These are phyloP conservation scores for Globisporangium viniferum DNA, from an alignment of 352 stramenopile genomes.

Conservation along the genomic window DNA sequence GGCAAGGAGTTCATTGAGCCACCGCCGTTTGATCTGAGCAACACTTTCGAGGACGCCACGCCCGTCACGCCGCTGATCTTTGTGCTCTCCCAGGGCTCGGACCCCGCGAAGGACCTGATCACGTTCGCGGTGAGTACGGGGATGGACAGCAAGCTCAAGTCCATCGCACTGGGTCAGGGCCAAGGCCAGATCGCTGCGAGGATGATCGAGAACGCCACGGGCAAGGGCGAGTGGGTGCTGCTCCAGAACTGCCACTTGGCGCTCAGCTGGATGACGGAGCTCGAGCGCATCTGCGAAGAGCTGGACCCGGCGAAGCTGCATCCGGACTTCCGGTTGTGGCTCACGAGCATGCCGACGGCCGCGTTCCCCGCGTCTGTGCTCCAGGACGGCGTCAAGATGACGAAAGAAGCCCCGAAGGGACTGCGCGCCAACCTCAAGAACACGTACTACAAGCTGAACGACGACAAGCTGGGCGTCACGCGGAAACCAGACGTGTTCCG, in stretches of 20 bases:
- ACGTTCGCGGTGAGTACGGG: slow-evolving; percentile 84
- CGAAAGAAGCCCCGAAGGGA: slow-evolving; percentile 94
- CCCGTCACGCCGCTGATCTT: slow-evolving; percentile 92
- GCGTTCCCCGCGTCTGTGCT: slow-evolving; percentile 91
- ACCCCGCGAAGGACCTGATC: slow-evolving; percentile 92
- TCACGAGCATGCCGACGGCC: slow-evolving; percentile 87
- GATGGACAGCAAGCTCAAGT: slow-evolving; percentile 90
- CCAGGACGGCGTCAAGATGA: slow-evolving; percentile 97
- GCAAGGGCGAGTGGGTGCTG: slow-evolving; percentile 92
- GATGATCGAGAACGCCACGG: slow-evolving; percentile 88
- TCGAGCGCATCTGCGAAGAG: slow-evolving; percentile 94
- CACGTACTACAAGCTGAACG: slow-evolving; percentile 93
- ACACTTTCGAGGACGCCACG: slow-evolving; percentile 89
- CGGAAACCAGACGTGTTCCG: slow-evolving; percentile 87
- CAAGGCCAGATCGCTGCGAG: slow-evolving; percentile 88
- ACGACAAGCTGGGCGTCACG: slow-evolving; percentile 81
- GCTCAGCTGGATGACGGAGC: slow-evolving; percentile 93
- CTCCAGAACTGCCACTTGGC: slow-evolving; percentile 95
- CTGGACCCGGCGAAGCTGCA: slow-evolving; percentile 78
- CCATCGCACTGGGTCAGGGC: slow-evolving; percentile 92
- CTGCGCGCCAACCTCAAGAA: slow-evolving; percentile 92
- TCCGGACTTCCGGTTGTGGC: slow-evolving; percentile 93
- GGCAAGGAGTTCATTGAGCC: slow-evolving; percentile 90
- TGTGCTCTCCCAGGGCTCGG: slow-evolving; percentile 91
- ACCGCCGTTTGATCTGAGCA: slow-evolving; percentile 87